These are phyloP conservation scores for Cladosporium halotolerans DNA, from an alignment of 2,329 filamentous ascomycete genomes.

Conservation along the genomic window DNA sequence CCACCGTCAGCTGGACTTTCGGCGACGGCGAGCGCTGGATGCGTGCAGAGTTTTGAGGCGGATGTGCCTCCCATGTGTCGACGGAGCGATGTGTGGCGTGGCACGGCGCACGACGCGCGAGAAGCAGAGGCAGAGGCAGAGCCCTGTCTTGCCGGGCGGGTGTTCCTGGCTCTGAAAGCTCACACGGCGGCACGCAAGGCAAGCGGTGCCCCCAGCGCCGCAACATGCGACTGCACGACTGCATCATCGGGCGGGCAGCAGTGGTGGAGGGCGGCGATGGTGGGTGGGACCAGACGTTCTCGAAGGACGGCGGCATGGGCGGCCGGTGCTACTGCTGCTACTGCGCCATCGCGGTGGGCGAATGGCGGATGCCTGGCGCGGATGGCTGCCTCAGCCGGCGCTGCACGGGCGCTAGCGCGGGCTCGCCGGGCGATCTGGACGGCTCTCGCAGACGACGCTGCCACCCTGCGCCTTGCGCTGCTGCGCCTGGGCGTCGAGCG, in stretches of 20 bases:
- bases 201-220: no score
- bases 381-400: no score
- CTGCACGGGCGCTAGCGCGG: no score
- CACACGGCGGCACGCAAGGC: no score
- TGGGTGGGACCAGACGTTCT: neutral
- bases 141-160: neutral
- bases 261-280: neutral
- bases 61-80: no score
- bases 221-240: neutral
- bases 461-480: neutral
- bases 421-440: neutral
- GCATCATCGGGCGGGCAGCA: neutral
- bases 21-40: neutral
- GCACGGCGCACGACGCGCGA: neutral
- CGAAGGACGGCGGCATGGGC: neutral
- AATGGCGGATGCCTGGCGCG: neutral
- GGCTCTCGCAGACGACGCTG: neutral
- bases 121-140: neutral
- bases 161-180: neutral
- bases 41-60: neutral
- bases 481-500: neutral
- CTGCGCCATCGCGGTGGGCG: conserved; percentile 5
- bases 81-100: neutral
- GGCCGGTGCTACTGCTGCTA: conserved; percentile 9
- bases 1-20: neutral